Evolutionary conservation across 495 filamentous ascomycete genomes (phyloP).

Genomic region (Cetradonia linearis): DNA sequence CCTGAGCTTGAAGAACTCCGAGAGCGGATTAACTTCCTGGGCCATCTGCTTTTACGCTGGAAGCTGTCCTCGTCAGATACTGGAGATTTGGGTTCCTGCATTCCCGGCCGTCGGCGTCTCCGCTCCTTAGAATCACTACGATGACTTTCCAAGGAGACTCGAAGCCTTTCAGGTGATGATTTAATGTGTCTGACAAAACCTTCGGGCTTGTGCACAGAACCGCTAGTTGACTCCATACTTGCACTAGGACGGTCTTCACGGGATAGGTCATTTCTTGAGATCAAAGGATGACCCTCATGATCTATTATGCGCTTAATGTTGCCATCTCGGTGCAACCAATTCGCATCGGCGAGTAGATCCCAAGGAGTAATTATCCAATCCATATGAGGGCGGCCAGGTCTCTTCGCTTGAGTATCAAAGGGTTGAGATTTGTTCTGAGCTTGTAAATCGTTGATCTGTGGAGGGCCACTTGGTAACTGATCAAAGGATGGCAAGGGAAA

Average conservation of each 20-base stretch:
- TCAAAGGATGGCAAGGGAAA: slow-evolving; percentile 20
- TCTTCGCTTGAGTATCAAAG: slow-evolving; percentile 35
- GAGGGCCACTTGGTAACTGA: slow-evolving; percentile 19
- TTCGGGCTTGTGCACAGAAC: slow-evolving; percentile 4
- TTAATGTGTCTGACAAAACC: slow-evolving; percentile 10
- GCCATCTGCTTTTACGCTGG: slow-evolving; percentile 22
- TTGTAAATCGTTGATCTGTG: slow-evolving; percentile 28
- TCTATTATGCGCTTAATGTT: slow-evolving; percentile 71
- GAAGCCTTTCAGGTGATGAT: slow-evolving; percentile 15
- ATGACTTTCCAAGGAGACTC: neutral
- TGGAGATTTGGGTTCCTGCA: slow-evolving; percentile 8
- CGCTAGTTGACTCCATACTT: slow-evolving; percentile 16
- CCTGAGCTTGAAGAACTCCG: slow-evolving; percentile 23
- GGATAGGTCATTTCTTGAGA: neutral
- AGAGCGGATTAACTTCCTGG: slow-evolving; percentile 20
- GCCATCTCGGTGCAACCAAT: slow-evolving; percentile 69
- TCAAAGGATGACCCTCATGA: slow-evolving; percentile 58
- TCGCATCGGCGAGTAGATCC: slow-evolving; percentile 73
- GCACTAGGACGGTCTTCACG: slow-evolving; percentile 10
- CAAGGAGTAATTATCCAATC: slow-evolving; percentile 71
- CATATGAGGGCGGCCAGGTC: slow-evolving; percentile 53
- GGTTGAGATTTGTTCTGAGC: slow-evolving; percentile 31
- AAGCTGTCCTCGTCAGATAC: slow-evolving; percentile 13
- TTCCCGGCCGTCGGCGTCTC: slow-evolving; percentile 10
- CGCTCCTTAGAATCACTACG: slow-evolving; percentile 18